These are phyloP conservation scores for Brassica balearica DNA, from an alignment of 441 rosid genomes.

Conservation along the genomic window DNA sequence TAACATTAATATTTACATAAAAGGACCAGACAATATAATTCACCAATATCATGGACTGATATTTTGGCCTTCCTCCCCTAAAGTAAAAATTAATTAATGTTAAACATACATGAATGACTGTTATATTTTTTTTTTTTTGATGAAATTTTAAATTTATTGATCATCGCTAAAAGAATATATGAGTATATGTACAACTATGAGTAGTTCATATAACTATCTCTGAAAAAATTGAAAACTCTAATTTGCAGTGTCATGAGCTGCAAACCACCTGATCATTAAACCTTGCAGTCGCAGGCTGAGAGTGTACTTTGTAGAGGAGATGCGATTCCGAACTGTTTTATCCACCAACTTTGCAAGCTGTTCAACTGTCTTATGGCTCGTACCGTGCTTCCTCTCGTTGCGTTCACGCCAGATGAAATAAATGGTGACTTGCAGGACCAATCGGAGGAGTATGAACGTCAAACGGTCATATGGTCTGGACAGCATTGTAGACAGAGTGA, in stretches of 20 bases:
- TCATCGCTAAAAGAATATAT: too few species aligned
- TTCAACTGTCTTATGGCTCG: neutral
- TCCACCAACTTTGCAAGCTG: neutral
- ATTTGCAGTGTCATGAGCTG: neutral
- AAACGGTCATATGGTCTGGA: neutral
- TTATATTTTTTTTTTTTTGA: too few species aligned
- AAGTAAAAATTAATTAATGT: neutral
- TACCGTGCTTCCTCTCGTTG: neutral
- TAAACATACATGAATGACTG: neutral
- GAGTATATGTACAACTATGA: too few species aligned
- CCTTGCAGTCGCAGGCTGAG: neutral
- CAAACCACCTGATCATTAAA: neutral
- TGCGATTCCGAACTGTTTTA: neutral
- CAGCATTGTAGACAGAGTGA: neutral
- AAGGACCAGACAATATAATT: conserved; percentile 48
- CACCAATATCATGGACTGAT: conserved; percentile 9
- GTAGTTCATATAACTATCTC: too few species aligned
- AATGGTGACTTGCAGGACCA: neutral
- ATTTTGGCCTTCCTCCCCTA: conserved; percentile 15
- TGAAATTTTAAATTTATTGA: too few species aligned
- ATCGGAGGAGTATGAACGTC: neutral
- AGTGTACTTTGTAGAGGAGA: neutral
- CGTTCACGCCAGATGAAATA: neutral
- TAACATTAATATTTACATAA: conserved; percentile 69
- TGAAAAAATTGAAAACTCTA: too few species aligned